Base-by-base conservation (phyloP, 1,284 basidiomycete genomes). In the Cryptococcus maquisensis region DNA sequence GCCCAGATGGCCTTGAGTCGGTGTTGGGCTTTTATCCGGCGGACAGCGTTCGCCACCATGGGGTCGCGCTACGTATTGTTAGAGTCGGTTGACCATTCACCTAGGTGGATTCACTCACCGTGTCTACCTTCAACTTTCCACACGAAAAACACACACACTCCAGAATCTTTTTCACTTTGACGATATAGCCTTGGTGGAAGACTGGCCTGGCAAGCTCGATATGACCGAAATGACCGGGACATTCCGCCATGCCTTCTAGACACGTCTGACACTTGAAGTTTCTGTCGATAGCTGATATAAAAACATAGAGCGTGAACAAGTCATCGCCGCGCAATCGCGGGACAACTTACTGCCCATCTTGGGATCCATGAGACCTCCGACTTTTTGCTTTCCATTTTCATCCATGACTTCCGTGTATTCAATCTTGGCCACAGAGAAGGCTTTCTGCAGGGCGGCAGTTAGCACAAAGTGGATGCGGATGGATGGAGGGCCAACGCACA, bases 191-290 rank as follows among this genome's bases (percentile, higher is more conserved):
- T 74, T 92, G 90, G 76, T 98, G 95, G 73, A 94, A 98, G 32
- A 97, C 93, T 16, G 95, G 94, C 65, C 91, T 82, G 47, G 93
- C 93, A 66, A 99, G 81, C 79, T 99, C 96, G 68, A 98, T 94
- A 77, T 98, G 93, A 55, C 94, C 95, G 79, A 98, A 99, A 77
- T 98, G 96, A 53, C 96, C 96, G 32, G 96, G 95, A 79, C 93
- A 95, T 73, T 95, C 91, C 32, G 90, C 86, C 91, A 95, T 96
- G 47, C 94, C 95, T 82, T 97, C 93, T 69, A 93, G 93, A 78
- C 96, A 98, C 24, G 96, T 98, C 80, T 98, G 93, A 75, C 96
- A 98, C 81, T 98, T 98, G 81, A 96, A 98, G 78, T 98, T 98
- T 63, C 96, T 84, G 80, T 98, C 95, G 75, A 98, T 98, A 46